Conservation (phyloP, 108 stramenopile genomes). For the Fistulifera pelliculosa region DNA sequence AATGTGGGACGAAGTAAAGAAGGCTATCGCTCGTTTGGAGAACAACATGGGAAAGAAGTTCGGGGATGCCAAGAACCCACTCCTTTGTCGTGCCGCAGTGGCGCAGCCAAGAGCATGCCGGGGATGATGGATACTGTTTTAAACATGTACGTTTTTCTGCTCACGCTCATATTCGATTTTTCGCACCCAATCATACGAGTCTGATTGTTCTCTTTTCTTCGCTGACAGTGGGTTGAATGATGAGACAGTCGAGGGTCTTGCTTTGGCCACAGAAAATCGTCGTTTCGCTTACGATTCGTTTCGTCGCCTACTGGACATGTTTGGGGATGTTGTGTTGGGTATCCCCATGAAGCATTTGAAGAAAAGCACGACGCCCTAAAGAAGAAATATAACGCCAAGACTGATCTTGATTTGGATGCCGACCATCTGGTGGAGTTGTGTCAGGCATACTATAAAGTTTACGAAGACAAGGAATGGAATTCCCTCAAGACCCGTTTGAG, state of each 20-base stretch:
- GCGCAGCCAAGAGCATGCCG: slow-evolving; percentile 61
- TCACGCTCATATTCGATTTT: no score
- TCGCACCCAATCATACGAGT: slow-evolving; percentile 14
- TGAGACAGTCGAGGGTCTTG: slow-evolving; percentile 56
- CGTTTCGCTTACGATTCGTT: slow-evolving; percentile 78
- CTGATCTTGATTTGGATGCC: slow-evolving; percentile 49
- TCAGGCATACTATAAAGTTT: slow-evolving; percentile 52
- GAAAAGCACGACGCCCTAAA: slow-evolving; percentile 46
- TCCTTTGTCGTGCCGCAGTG: slow-evolving; percentile 57
- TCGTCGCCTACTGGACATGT: slow-evolving; percentile 82
- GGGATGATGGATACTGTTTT: slow-evolving; percentile 79
- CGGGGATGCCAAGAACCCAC: slow-evolving; percentile 50
- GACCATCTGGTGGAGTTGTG: slow-evolving; percentile 50
- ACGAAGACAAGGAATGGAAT: slow-evolving; percentile 33
- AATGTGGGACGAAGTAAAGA: slow-evolving; percentile 32
- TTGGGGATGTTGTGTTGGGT: slow-evolving; percentile 64
- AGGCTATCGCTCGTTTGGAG: slow-evolving; percentile 26
- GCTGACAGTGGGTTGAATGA: slow-evolving; percentile 59
- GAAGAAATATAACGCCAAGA: slow-evolving; percentile 26
- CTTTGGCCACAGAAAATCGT: slow-evolving; percentile 57
- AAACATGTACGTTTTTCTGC: slow-evolving; percentile 21
- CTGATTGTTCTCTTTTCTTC: slow-evolving; percentile 12
- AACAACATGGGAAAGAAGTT: slow-evolving; percentile 48
- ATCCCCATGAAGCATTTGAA: slow-evolving; percentile 76
- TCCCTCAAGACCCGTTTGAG: slow-evolving; percentile 52